Evolutionary conservation across 345 rosid genomes (phyloP).

Genomic region (Laguncularia racemosa): DNA sequence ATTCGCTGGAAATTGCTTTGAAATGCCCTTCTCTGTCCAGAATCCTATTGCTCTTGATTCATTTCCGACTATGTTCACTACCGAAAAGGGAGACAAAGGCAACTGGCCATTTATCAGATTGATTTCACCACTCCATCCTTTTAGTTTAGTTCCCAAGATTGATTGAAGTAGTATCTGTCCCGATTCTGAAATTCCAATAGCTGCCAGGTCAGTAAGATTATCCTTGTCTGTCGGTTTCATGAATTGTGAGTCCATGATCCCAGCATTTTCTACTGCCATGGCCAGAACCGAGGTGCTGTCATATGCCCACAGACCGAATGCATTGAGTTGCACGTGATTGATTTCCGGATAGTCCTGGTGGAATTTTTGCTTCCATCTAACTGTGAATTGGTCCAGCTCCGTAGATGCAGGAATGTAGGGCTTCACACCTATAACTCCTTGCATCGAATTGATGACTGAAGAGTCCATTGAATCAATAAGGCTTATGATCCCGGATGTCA

Average conservation of each 20-base stretch:
- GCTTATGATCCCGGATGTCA: slow-evolving; percentile 19
- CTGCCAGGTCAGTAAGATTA: slow-evolving; percentile 5
- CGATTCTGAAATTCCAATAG: neutral
- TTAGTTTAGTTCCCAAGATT: slow-evolving; percentile 13
- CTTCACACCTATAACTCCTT: slow-evolving; percentile 18
- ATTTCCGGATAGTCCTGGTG: slow-evolving; percentile 9
- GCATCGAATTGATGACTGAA: slow-evolving; percentile 17
- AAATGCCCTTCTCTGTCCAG: slow-evolving; percentile 22
- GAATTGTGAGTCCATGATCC: slow-evolving; percentile 1
- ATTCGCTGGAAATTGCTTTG: no score
- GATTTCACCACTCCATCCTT: no score
- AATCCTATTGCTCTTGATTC: slow-evolving; percentile 23
- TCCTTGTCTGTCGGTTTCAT: neutral
- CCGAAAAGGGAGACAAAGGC: no score
- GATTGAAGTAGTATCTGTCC: slow-evolving; percentile 21
- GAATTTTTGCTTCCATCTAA: slow-evolving; percentile 24
- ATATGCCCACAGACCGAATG: slow-evolving; percentile 24
- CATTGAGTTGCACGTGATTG: slow-evolving; percentile 5
- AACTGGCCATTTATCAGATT: no score
- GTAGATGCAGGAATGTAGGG: slow-evolving; percentile 11
- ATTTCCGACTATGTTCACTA: neutral
- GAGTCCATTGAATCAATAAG: slow-evolving; percentile 2
- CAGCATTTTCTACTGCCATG: neutral
- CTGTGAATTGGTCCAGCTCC: slow-evolving; percentile 10
- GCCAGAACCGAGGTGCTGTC: no score